Percentiles rank a stretch among this genome's conserved stretches.
These are phyloP conservation scores for Stemphylium beticola DNA, from an alignment of 2,329 filamentous ascomycete species.

Conservation along the genomic window DNA sequence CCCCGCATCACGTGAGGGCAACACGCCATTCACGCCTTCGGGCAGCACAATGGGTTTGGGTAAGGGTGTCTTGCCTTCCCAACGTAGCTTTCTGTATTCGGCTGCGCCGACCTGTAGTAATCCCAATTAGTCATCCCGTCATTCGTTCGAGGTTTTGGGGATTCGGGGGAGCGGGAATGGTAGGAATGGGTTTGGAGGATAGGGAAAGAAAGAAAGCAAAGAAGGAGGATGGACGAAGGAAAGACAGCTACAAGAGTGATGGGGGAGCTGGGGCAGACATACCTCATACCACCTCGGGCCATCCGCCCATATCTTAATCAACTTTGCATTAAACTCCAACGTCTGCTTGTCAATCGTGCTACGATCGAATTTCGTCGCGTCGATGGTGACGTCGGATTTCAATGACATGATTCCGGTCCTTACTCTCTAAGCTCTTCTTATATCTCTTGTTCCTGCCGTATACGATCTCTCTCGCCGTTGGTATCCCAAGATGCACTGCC, in stretches of 20 bases:
- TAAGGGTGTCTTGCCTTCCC: slow-evolving; percentile 60
- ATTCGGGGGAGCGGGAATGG: too few relatives aligned
- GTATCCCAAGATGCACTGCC: too few relatives aligned
- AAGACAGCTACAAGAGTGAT: background rate
- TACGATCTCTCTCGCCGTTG: too few relatives aligned
- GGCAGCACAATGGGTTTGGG: slow-evolving; percentile 56
- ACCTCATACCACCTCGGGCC: slow-evolving; percentile 62
- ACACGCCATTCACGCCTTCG: slow-evolving; percentile 53
- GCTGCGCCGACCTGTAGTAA: slow-evolving; percentile 56
- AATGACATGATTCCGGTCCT: slow-evolving; percentile 31
- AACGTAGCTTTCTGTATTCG: slow-evolving; percentile 61
- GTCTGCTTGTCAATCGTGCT: slow-evolving; percentile 51
- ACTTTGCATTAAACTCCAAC: slow-evolving; percentile 52
- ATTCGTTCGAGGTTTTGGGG: too few relatives aligned
- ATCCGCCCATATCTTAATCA: slow-evolving; percentile 52
- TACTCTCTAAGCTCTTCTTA: background rate
- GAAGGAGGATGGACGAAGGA: background rate
- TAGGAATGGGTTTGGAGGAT: background rate
- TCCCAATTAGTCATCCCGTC: background rate
- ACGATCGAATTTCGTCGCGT: slow-evolving; percentile 54
- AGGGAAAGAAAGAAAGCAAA: background rate
- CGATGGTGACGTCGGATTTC: slow-evolving; percentile 50
- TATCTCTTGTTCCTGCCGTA: background rate
- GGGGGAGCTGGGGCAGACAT: background rate
- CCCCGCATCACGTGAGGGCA: slow-evolving; percentile 61